Conservation (phyloP, 169 alveolate species). For the Plasmodium vinckei region DNA sequence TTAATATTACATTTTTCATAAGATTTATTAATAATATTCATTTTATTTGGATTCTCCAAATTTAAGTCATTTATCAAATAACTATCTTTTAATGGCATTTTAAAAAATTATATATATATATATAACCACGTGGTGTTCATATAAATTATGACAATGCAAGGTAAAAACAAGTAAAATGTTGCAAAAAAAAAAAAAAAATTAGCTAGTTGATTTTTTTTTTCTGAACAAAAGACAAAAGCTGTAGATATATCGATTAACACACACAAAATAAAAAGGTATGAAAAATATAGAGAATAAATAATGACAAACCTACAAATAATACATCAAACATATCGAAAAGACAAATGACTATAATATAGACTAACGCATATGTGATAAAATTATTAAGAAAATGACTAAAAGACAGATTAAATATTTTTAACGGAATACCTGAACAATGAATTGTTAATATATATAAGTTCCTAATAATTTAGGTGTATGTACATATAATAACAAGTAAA, state of each 20-base stretch:
- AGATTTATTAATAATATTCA: not conserved
- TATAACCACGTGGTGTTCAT: not conserved
- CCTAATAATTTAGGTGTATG: not conserved
- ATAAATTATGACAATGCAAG: constrained; percentile 15
- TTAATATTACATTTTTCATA: not conserved
- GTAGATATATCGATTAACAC: not conserved
- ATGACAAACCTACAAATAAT: no score
- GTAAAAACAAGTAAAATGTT: constrained; percentile 3
- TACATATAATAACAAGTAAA: not conserved
- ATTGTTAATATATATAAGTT: not conserved
- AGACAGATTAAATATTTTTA: not conserved
- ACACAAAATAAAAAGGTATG: not conserved
- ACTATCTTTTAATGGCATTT: constrained; percentile 15
- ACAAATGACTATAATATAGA: no score
- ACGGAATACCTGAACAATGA: not conserved
- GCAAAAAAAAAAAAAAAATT: constrained; percentile 4
- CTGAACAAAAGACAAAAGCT: not conserved
- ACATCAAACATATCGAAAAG: no score
- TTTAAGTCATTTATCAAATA: not conserved
- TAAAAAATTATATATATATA: not conserved
- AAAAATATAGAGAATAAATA: not conserved
- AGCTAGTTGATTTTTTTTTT: not conserved
- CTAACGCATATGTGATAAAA: no score
- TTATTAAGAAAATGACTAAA: no score
- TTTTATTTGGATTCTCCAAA: constrained; percentile 5